These are phyloP conservation scores for Globisporangium nodosum DNA, from an alignment of 352 stramenopile species.

Conservation along the genomic window DNA sequence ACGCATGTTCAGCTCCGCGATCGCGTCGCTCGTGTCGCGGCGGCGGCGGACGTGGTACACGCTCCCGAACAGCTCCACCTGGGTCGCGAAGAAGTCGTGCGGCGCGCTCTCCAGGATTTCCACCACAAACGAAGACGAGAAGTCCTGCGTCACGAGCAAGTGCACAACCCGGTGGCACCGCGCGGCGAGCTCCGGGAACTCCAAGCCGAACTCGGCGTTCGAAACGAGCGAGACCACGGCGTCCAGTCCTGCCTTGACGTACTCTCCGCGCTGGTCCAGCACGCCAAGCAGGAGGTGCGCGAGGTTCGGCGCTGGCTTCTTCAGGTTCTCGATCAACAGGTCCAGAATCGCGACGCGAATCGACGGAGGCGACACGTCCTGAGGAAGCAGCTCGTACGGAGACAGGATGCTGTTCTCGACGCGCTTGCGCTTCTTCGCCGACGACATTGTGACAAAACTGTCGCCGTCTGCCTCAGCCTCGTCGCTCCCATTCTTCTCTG, in stretches of 20 bases:
- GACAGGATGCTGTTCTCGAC: conserved; percentile 40
- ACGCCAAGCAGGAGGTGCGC: conserved; percentile 65
- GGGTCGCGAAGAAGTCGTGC: conserved; percentile 61
- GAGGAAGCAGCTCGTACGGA: conserved; percentile 39
- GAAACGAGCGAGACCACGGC: conserved; percentile 71
- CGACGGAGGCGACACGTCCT: conserved; percentile 31
- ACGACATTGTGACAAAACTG: conserved; percentile 28
- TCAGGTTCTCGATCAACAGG: conserved; percentile 71
- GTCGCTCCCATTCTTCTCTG: conserved; percentile 1
- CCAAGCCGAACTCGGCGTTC: conserved; percentile 58
- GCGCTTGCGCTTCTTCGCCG: conserved; percentile 34
- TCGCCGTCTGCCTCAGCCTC: conserved; percentile 14
- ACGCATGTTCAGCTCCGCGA: conserved; percentile 69
- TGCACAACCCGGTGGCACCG: conserved; percentile 67
- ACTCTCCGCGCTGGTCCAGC: conserved; percentile 31
- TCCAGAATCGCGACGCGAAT: conserved; percentile 70
- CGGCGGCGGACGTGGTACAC: conserved; percentile 38
- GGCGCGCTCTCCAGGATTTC: conserved; percentile 51
- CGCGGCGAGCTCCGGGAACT: conserved; percentile 56
- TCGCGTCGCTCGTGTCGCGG: conserved; percentile 26
- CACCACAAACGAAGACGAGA: conserved; percentile 48
- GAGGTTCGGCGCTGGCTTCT: conserved; percentile 70
- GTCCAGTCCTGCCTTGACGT: conserved; percentile 56
- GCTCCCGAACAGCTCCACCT: conserved; percentile 55
- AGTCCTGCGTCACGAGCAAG: conserved; percentile 57